Base-by-base conservation (phyloP, 2,329 filamentous ascomycete genomes). In the Sphaerulina musiva region DNA sequence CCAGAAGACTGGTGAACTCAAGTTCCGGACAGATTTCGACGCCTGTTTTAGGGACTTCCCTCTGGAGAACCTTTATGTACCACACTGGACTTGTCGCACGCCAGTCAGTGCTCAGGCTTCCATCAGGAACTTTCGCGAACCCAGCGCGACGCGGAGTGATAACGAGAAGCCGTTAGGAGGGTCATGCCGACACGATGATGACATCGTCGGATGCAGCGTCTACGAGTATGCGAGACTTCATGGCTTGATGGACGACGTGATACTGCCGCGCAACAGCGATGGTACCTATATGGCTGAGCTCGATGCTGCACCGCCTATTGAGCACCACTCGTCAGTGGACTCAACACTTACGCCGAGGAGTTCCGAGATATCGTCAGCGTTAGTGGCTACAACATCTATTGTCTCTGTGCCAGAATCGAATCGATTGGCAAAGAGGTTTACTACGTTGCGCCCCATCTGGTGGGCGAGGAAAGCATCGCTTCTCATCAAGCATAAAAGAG, bases 11-110 rank as follows among this genome's bases (percentile, higher is more conserved):
- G 29, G 45, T 10, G 51, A 48, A 17, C 38, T 53, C 6, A 53
- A 53, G 26, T 56, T 56, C 34, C 54, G 54, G 2, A 52, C 48
- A 41, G 42, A 56, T 31, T 56, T 56, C 12, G 34, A 56, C 40
- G 39, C 40, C 8, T 56, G 54, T 36, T 56, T 56, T 46, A 40
- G 50, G 38, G 49, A 56, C 6, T 56, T 56, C n/a, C 54, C 54
- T 17, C 43, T 56, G 20, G 54, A 56, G 31, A 43, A 56, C n/a
- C 40, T 38, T 9, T 51, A 39, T 41, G 42, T 20, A n/a, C n/a
- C 48, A 10, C 48, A 51, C 34, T 51, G 48, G 48, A 45, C 48
- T 38, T 51, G 41, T 40, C 48, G 42, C 42, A 44, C 48, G 11
- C 48, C 48, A 29, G 48, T 51, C 48, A 51, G 48, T 41, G 41